Evolutionary conservation across 805 yeast species (phyloP).

Genomic region (Brettanomyces sp.): DNA sequence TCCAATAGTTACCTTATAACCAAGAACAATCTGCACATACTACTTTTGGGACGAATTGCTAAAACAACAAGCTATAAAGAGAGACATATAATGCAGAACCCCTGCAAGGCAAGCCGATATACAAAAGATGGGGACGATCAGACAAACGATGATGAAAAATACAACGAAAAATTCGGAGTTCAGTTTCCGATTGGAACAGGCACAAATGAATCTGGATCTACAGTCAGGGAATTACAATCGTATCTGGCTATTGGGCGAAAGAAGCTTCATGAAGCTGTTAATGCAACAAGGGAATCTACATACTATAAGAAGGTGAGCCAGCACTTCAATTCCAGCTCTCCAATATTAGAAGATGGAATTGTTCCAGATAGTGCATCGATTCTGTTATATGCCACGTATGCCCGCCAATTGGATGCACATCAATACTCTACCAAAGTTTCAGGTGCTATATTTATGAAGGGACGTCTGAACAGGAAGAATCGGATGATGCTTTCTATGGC

Average conservation of each 20-base stretch:
- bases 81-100: too few relatives aligned
- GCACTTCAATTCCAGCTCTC: not conserved
- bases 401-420: conserved; percentile 25
- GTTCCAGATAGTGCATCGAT: conserved; percentile 53
- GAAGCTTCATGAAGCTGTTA: conserved; percentile 38
- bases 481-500: conserved; percentile 59
- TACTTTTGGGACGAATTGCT: too few relatives aligned
- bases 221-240: not conserved
- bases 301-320: conserved; percentile 30
- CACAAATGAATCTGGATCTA: too few relatives aligned
- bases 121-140: too few relatives aligned
- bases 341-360: conserved; percentile 3
- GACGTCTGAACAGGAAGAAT: conserved; percentile 62
- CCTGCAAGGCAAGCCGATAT: too few relatives aligned
- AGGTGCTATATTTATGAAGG: conserved; percentile 67
- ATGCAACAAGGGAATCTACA: conserved; percentile 37
- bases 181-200: too few relatives aligned
- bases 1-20: too few relatives aligned
- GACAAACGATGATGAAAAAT: too few relatives aligned
- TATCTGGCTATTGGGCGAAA: conserved; percentile 10
- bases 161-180: too few relatives aligned
- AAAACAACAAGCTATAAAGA: too few relatives aligned
- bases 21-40: too few relatives aligned
- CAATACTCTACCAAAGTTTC: conserved; percentile 52
- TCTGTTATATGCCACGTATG: conserved; percentile 50